Percentiles rank a stretch among this genome's conserved stretches.
phyloP scores from a whole-genome alignment of 805 yeast genomes.

The Suhomyces sp. region DNA sequence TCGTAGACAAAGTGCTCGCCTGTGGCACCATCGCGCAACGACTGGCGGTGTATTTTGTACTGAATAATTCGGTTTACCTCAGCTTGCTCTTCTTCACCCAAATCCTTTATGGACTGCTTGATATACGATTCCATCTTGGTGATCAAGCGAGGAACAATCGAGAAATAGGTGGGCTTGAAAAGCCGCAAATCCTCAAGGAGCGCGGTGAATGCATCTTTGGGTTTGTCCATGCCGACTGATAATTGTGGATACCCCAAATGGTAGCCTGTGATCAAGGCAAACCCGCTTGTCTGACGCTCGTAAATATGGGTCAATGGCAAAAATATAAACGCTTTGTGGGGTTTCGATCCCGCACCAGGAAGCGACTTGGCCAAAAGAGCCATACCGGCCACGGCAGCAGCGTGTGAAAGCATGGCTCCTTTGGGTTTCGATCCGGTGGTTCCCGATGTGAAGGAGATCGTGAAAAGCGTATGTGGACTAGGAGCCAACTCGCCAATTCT shows the following conservation, averaged over 20 bases:
- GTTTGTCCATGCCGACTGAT: slow-evolving; percentile 7
- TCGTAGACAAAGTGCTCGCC: slow-evolving; percentile 12
- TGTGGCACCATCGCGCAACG: slow-evolving; percentile 7
- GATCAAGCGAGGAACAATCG: slow-evolving; percentile 39
- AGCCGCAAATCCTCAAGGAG: slow-evolving; percentile 27
- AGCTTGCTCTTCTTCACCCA: not conserved
- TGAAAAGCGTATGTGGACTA: slow-evolving; percentile 45
- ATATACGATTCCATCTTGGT: slow-evolving; percentile 29
- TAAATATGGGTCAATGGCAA: slow-evolving; percentile 60
- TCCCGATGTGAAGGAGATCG: slow-evolving; percentile 72
- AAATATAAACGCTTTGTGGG: slow-evolving; percentile 24
- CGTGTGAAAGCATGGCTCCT: slow-evolving; percentile 60
- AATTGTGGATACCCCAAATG: slow-evolving; percentile 49
- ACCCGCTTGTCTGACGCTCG: slow-evolving; percentile 47
- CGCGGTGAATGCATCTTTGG: slow-evolving; percentile 18
- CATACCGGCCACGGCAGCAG: slow-evolving; percentile 47
- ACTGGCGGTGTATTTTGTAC: slow-evolving; percentile 7
- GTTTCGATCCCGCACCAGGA: slow-evolving; percentile 1
- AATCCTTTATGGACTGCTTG: slow-evolving; percentile 6
- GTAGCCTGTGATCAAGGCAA: slow-evolving; percentile 46
- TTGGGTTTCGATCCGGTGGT: slow-evolving; percentile 69
- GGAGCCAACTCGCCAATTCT: slow-evolving; percentile 43
- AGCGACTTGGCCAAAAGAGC: slow-evolving; percentile 11
- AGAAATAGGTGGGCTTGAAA: slow-evolving; percentile 26
- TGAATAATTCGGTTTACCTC: slow-evolving; percentile 10